Base-by-base conservation (phyloP, 192 early-diverging fungal genomes). In the Coemansia brasiliensis region DNA sequence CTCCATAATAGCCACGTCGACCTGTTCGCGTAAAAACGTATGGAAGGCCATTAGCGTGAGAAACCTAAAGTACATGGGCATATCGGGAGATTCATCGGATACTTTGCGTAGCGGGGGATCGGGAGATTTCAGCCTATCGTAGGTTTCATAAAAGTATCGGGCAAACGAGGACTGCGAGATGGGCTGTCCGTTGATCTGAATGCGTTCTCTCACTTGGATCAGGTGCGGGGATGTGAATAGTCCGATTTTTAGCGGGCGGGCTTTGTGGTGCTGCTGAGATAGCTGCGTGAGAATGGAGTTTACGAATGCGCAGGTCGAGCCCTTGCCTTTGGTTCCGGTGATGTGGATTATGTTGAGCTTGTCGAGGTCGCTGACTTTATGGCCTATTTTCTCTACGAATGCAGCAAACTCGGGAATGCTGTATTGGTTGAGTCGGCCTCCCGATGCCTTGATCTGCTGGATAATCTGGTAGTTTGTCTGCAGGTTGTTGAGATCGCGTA, bases 161-260 rank as follows among this genome's bases (percentile, higher is more conserved):
- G 87, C 83, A 74, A 94, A 95, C 13, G 69, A n/a, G 0, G 85
- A 81, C 43, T 87, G 79, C 6, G 82, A 81, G 4, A 99, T 74
- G 11, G 94, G 91, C 20, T 59, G 61, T 1, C 96, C 96, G 65
- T 97, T 83, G 67, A 99, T 94, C 43, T 92, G 83, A 61, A 99
- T 96, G 20, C 96, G 84, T 62, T 99, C 96, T 46, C 95, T 88
- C 5, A 90, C 94, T 48, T 94, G 84, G 48, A 92, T 82, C 45
- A 99, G 71, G 64, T 99, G 96, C 8, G 96, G 96, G 3, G 93
- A 95, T 15, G 94, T 94, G 65, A 85, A 99, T 38, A 95, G 71
- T 21, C 96, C 96, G 53, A 84, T 81, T 20, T 65, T 58, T 3
- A 51, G 27, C 0, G 49, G 49, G 5, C 26, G 49, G 9, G 20